These are phyloP conservation scores for Malus hybrid DNA, from an alignment of 331 rosid genomes.

Conservation along the genomic window DNA sequence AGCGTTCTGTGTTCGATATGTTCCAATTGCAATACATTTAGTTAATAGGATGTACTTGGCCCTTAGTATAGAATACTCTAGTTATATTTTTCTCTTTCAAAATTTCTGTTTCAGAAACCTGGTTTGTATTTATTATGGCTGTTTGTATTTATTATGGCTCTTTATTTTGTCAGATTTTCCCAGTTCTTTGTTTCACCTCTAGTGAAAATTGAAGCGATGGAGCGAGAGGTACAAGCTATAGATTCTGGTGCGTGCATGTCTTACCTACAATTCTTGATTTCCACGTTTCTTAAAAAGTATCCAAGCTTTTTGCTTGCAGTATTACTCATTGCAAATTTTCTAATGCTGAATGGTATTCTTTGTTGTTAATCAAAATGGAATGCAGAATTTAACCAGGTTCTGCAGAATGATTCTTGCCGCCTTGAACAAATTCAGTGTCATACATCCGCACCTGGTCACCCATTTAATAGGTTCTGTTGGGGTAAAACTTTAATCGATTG, in stretches of 20 bases:
- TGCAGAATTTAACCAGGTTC: slow-evolving; percentile 83
- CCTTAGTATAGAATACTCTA: background rate
- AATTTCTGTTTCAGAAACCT: background rate
- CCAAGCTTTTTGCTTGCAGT: slow-evolving; percentile 3
- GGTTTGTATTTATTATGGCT: slow-evolving; percentile 6
- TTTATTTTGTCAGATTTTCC: slow-evolving; percentile 62
- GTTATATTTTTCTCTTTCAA: background rate
- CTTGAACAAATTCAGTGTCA: slow-evolving; percentile 91
- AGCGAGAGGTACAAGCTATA: slow-evolving; percentile 90
- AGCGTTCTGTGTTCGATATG: background rate
- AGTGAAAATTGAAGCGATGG: slow-evolving; percentile 90
- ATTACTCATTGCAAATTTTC: slow-evolving; percentile 20
- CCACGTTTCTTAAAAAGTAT: slow-evolving; percentile 6
- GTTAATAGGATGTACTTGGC: background rate
- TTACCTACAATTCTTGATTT: slow-evolving; percentile 10
- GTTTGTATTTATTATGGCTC: slow-evolving; percentile 4
- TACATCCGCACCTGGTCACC: slow-evolving; percentile 66
- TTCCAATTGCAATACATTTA: background rate
- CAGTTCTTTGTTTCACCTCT: slow-evolving; percentile 94
- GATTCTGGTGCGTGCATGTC: slow-evolving; percentile 69
- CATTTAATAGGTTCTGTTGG: slow-evolving; percentile 82
- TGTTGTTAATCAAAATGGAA: slow-evolving; percentile 32
- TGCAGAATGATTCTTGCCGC: slow-evolving; percentile 83
- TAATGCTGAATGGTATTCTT: slow-evolving; percentile 26
- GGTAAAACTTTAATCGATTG: slow-evolving; percentile 39